Evolutionary conservation across 192 early-diverging fungal species (phyloP).

Genomic region (Geranomyces michiganensis): DNA sequence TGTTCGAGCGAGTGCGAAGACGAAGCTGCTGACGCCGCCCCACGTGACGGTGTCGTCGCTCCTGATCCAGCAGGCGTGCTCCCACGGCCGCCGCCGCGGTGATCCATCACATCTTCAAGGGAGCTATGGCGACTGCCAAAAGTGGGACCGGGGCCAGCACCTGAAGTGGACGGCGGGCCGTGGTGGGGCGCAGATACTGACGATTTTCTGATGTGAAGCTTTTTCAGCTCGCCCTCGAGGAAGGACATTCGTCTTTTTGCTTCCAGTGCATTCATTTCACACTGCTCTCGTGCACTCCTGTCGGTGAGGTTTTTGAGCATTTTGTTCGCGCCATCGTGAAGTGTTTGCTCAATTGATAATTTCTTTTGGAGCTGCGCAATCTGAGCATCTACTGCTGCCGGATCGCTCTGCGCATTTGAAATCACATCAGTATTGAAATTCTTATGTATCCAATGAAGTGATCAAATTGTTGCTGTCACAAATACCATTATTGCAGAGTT

Average conservation of each 20-base stretch:
- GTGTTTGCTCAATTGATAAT: conserved; percentile 68
- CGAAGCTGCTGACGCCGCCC: not conserved
- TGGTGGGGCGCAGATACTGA: not conserved
- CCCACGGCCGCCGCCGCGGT: not conserved
- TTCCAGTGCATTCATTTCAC: conserved; percentile 54
- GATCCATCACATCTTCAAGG: conserved; percentile 15
- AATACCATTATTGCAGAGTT: no score
- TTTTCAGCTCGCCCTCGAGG: conserved; percentile 41
- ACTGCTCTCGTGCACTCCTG: conserved; percentile 64
- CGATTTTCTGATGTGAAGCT: conserved; percentile 30
- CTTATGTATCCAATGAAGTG: no score
- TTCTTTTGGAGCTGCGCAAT: conserved; percentile 71
- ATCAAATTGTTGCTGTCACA: no score
- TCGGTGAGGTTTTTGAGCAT: conserved; percentile 69
- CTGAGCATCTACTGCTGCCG: conserved; percentile 53
- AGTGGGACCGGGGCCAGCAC: not conserved
- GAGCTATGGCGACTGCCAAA: conserved; percentile 35
- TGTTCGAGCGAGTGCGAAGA: conserved; percentile 1
- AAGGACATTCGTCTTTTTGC: conserved; percentile 36
- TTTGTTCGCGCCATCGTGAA: conserved; percentile 69
- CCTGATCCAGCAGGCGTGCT: conserved; percentile 14
- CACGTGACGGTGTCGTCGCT: conserved; percentile 5
- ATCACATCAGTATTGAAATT: no score
- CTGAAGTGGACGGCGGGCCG: not conserved
- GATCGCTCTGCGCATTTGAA: not conserved